Evolutionary conservation across 345 rosid genomes (phyloP).

Genomic region (Rhizophora apiculata): DNA sequence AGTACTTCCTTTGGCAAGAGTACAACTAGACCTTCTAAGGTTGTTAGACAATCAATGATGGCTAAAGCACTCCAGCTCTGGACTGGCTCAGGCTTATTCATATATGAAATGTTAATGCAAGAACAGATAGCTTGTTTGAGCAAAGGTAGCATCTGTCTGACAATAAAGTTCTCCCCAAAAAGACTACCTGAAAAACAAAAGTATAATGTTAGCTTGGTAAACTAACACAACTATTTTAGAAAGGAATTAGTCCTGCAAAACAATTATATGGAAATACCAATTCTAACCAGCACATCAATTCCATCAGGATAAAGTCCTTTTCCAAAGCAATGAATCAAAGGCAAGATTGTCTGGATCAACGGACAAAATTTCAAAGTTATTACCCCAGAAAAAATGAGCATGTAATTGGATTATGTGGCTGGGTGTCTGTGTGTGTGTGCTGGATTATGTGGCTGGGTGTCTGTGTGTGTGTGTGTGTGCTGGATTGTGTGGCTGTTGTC

Average conservation of each 20-base stretch:
- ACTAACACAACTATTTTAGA: slow-evolving; percentile 20
- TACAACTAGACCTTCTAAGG: slow-evolving; percentile 71
- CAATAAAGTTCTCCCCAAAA: slow-evolving; percentile 66
- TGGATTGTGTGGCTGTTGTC: too few species aligned
- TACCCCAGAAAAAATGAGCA: slow-evolving; percentile 15
- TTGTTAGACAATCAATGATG: slow-evolving; percentile 67
- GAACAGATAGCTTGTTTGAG: slow-evolving; percentile 70
- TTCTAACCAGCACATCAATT: slow-evolving; percentile 86
- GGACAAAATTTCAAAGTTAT: slow-evolving; percentile 20
- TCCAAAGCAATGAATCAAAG: slow-evolving; percentile 88
- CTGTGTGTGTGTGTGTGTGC: not conserved
- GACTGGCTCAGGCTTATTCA: slow-evolving; percentile 76
- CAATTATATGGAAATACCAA: slow-evolving; percentile 61
- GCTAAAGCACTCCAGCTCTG: slow-evolving; percentile 87
- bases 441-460: not conserved
- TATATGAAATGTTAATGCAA: slow-evolving; percentile 52
- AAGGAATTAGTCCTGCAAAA: slow-evolving; percentile 23
- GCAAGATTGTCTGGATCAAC: slow-evolving; percentile 70
- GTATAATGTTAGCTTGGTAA: slow-evolving; percentile 20
- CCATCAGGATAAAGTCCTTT: slow-evolving; percentile 88
- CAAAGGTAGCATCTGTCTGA: slow-evolving; percentile 80
- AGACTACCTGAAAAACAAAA: slow-evolving; percentile 67
- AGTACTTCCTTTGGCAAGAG: slow-evolving; percentile 64
- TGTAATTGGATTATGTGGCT: not conserved
- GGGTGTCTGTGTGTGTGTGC: not conserved